Percentiles rank a stretch among this genome's conserved stretches.
Conservation (phyloP, 148 eudicot genomes). For the Camellia japonica region DNA sequence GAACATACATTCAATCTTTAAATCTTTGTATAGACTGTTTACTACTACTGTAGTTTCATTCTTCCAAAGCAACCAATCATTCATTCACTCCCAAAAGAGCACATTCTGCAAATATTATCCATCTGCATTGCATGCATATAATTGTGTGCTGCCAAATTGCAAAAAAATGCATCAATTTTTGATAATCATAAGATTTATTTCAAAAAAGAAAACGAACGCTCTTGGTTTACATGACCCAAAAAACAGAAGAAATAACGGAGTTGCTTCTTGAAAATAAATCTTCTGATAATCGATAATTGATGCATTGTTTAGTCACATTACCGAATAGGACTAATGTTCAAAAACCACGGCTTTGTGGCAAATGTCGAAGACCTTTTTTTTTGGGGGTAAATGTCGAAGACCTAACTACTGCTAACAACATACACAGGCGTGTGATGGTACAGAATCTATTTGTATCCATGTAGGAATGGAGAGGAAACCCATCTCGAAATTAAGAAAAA, state of each 20-base stretch:
- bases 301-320: too few relatives aligned
- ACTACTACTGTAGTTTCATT: neutral
- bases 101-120: neutral
- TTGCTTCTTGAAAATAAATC: too few relatives aligned
- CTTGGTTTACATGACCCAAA: too few relatives aligned
- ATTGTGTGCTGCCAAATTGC: neutral
- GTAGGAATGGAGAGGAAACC: conserved; percentile 17
- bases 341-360: conserved; percentile 19
- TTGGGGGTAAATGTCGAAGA: neutral
- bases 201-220: neutral
- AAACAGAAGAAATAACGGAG: too few relatives aligned
- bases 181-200: neutral
- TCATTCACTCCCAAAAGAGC: neutral
- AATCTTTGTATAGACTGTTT: neutral
- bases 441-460: too few relatives aligned
- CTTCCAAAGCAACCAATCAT: neutral
- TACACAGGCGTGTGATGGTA: conserved; percentile 1
- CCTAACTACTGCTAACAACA: conserved; percentile 5
- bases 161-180: neutral
- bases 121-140: neutral
- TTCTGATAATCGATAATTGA: too few relatives aligned
- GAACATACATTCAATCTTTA: too few relatives aligned
- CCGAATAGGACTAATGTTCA: neutral
- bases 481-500: conserved; percentile 15
- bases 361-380: too few relatives aligned